Percentiles rank a stretch among this genome's conserved stretches.
Evolutionary conservation across 768 basidiomycete species (phyloP).

Genomic region (Xerocomellus chrysenteron): DNA sequence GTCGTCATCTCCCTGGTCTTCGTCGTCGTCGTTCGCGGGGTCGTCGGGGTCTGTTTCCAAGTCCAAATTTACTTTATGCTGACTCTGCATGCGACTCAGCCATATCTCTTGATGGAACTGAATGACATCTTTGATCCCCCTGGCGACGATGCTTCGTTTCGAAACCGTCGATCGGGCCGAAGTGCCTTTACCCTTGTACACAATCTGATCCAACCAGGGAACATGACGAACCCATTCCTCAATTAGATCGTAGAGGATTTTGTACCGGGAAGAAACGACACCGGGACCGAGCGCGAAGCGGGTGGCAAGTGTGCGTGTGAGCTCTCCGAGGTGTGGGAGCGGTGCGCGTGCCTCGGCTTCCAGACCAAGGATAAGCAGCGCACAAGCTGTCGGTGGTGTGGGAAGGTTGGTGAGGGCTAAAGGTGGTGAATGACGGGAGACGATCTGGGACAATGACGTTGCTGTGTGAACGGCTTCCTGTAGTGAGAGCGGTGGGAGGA

Average conservation of each 20-base stretch:
- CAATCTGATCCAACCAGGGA: conserved; percentile 70
- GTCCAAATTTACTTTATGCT: conserved; percentile 37
- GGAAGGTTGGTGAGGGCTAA: conserved; percentile 42
- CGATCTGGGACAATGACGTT: conserved; percentile 46
- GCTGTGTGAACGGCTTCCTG: conserved; percentile 40
- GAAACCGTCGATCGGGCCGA: conserved; percentile 58
- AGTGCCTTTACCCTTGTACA: conserved; percentile 33
- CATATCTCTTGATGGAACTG: conserved; percentile 66
- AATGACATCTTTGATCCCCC: conserved; percentile 67
- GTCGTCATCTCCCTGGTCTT: conserved; percentile 28
- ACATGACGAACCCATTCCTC: conserved; percentile 60
- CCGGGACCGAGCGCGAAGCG: conserved; percentile 50
- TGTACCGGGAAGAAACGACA: conserved; percentile 70
- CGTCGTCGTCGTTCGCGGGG: conserved; percentile 32
- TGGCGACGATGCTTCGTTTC: conserved; percentile 64
- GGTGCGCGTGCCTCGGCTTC: conserved; percentile 62
- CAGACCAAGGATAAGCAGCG: conserved; percentile 64
- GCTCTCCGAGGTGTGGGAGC: conserved; percentile 52
- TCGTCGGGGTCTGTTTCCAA: conserved; percentile 38
- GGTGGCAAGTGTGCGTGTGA: conserved; percentile 55
- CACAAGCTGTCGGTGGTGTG: conserved; percentile 58
- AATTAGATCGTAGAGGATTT: conserved; percentile 58
- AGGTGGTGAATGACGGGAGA: conserved; percentile 38
- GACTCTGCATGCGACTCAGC: conserved; percentile 38
- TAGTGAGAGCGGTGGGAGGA: conserved; percentile 41